Evolutionary conservation across 495 filamentous ascomycete species (phyloP), one percentile per base, ranked within the genome.

Genomic region (Talaromyces stipitatus): DNA sequence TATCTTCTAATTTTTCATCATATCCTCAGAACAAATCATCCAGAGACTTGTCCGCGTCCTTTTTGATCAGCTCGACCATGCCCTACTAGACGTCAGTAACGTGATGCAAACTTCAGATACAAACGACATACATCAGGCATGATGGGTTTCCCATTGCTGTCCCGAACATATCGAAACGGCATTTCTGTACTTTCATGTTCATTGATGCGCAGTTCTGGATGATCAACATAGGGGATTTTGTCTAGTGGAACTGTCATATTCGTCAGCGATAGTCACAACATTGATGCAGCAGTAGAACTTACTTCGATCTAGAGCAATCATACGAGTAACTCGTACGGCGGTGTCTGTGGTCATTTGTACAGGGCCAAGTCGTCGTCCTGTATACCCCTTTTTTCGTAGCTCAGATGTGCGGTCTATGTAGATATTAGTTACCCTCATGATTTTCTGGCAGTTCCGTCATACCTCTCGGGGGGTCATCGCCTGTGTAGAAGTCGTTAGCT

Each of bases 331-430:
- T 58, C 94, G 79, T 30, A 96, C 94, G 1, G 94, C 94, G 16
- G 94, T 98, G 70, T 98, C 94, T 0, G 94, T 98, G 8, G 94
- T 97, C 94, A 98, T 97, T 71, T 98, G 94, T 62, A 91, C 83
- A 14, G 92, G 90, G 0, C 95, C 95, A 45, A 98, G 77, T 58
- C 92, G 82, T 55, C 94, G 86, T 45, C 92, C 91, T 60, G 84
- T 76, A 64, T 92, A 98, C 23, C 95, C 95, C 69, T 96, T 95
- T 66, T 88, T 90, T 23, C 94, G 84, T 50, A 98, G 75, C 66
- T 98, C 94, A 10, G 88, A 89, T 1, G 94, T 98, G 38, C 94
- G 85, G 72, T 98, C 95, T 96, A 58, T n/a, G 11, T 3, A 4
- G 26, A 50, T 36, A 7, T n/a, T 28, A 20, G 28, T 10, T 23